Conservation (phyloP, 257 asterid species). For the Rauvolfia tetraphylla region DNA sequence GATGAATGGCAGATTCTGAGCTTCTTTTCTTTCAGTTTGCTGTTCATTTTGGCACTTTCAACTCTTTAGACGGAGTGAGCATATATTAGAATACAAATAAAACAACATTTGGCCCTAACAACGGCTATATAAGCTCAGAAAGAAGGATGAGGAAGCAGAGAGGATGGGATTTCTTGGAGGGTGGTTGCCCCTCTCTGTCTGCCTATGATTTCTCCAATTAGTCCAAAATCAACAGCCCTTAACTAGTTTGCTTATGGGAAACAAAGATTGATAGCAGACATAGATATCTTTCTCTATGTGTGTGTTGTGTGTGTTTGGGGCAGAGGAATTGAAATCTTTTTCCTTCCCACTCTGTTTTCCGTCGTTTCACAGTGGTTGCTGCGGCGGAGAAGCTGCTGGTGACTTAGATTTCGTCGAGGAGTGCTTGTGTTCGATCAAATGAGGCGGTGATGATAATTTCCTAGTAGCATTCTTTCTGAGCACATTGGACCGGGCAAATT, state of each 20-base stretch:
- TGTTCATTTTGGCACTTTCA: neutral
- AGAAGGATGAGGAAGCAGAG: slow-evolving; percentile 21
- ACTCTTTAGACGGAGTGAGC: no score
- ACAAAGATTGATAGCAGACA: neutral
- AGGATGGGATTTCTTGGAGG: slow-evolving; percentile 18
- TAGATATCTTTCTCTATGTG: neutral
- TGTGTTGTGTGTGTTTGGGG: neutral
- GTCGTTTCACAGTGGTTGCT: no score
- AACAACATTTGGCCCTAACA: neutral
- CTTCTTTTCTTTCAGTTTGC: neutral
- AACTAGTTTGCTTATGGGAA: neutral
- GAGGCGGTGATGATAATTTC: no score
- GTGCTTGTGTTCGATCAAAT: no score
- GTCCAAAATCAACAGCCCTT: slow-evolving; percentile 1
- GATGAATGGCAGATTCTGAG: neutral
- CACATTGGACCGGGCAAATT: no score
- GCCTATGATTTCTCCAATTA: slow-evolving; percentile 13
- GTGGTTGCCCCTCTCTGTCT: slow-evolving; percentile 24
- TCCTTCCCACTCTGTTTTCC: no score
- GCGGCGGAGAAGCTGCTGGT: no score
- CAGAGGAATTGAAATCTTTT: neutral
- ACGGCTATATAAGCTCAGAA: slow-evolving; percentile 10
- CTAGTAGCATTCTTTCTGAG: no score
- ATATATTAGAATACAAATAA: neutral
- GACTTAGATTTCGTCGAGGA: no score